Base-by-base conservation (phyloP, 192 early-diverging fungal species). In the Gaertneriomyces sp. region DNA sequence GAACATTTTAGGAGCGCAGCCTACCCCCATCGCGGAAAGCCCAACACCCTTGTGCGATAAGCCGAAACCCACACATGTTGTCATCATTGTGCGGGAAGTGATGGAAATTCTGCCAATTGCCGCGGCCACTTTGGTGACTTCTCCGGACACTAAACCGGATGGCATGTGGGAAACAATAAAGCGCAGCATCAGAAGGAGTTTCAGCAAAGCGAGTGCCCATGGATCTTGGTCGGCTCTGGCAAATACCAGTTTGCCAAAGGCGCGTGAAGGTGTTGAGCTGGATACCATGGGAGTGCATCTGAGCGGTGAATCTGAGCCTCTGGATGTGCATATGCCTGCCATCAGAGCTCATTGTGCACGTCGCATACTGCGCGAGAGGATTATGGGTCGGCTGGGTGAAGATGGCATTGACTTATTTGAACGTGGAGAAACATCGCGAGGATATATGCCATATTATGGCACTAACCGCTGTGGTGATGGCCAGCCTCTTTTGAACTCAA, bases 81-180 rank as follows among this genome's bases (percentile, higher is more conserved):
- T 70, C 17, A 45, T 70, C 19, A 52, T 70, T n/a, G 38, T 70
- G 41, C 55, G 68, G 50, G 68, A 70, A 40, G 68, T 71, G 44
- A 6, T 70, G 33, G 68, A 70, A 33, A 71, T 19, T 47, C 70
- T 63, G 17, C 61, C 61, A 4, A 52, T 63, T 6, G 16, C 49
- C 25, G 25, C 25, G 25, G 25, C 25, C 4, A 52, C 12, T 16
- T 60, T 33, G 58, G 54, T 10, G 20, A 25, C 1, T 3, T 38
- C 58, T 20, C 19, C 12, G 4, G 61, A 52, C 49, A 49, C 44
- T 10, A 16, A 16, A 38, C 12, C 4, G 9, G 40, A 52, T 12
- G 42, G 46, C 8, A 5, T 63, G 46, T 63, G 61, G 61, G 61
- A 63, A 52, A 52, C 44, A 10, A n/a, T 63, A 10, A 63, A 63